A percentile compares a stretch with the other conserved stretches of the same genome.
phyloP scores from a whole-genome alignment of 2,329 filamentous ascomycete genomes.

The Falciphora oryzae region DNA sequence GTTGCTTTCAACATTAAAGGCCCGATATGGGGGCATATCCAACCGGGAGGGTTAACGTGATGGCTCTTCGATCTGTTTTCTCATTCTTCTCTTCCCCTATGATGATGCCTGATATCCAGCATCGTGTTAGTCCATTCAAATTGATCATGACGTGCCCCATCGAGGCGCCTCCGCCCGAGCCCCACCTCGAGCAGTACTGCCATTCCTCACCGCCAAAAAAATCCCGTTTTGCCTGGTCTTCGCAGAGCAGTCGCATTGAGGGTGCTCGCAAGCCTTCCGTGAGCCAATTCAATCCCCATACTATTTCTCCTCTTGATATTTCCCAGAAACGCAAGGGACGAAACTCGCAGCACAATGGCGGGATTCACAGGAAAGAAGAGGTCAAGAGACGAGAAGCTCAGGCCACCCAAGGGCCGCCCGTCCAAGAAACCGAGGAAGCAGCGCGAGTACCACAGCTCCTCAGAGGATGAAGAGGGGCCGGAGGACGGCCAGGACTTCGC shows the following conservation, averaged over 20 bases:
- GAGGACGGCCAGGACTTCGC: constrained; percentile 38
- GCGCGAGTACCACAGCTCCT: constrained; percentile 47
- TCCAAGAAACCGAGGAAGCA: constrained; percentile 46
- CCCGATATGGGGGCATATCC: too few relatives aligned
- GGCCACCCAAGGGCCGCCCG: constrained; percentile 31
- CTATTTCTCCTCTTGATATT: background rate
- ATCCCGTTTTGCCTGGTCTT: constrained; percentile 1
- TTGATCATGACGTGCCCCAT: too few relatives aligned
- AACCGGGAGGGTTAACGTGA: too few relatives aligned
- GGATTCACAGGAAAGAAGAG: constrained; percentile 27
- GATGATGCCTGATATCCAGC: too few relatives aligned
- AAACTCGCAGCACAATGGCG: constrained; percentile 20
- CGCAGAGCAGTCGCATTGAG: background rate
- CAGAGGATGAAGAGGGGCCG: constrained; percentile 24
- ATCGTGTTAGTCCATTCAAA: too few relatives aligned
- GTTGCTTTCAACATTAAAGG: background rate
- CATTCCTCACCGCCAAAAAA: constrained; percentile 10
- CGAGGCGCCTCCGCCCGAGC: too few relatives aligned
- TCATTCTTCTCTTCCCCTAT: too few relatives aligned
- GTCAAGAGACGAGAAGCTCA: constrained; percentile 25
- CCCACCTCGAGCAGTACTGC: constrained; percentile 3
- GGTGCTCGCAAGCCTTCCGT: background rate
- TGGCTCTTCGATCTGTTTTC: too few relatives aligned
- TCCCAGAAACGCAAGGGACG: background rate
- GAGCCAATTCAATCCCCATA: background rate